These are phyloP conservation scores for Colletotrichum costaricense DNA, from an alignment of 2,329 filamentous ascomycete species.

Conservation along the genomic window DNA sequence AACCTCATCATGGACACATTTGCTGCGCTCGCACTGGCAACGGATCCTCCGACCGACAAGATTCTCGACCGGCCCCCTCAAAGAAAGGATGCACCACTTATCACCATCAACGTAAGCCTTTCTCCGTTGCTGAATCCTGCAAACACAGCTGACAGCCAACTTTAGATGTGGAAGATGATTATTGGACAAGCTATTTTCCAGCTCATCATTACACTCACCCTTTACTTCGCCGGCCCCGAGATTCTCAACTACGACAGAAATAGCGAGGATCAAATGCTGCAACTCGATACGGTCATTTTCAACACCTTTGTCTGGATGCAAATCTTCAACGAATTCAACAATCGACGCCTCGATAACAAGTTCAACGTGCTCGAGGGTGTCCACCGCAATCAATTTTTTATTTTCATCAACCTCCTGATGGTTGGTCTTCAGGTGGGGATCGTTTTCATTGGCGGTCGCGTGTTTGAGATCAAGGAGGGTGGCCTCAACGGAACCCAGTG, in stretches of 20 bases:
- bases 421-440: conserved; percentile 67
- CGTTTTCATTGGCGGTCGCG: conserved; percentile 66
- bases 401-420: conserved; percentile 67
- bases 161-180: conserved; percentile 70
- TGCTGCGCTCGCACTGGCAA: conserved; percentile 60
- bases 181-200: conserved; percentile 72
- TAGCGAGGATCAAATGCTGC: conserved; percentile 33
- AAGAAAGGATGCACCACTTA: conserved; percentile 6
- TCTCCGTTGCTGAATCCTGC: too few species aligned
- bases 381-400: conserved; percentile 66
- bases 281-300: conserved; percentile 78
- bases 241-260: conserved; percentile 12
- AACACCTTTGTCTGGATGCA: conserved; percentile 93
- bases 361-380: conserved; percentile 71
- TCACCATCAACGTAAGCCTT: conserved; percentile 41
- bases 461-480: conserved; percentile 50
- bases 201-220: conserved; percentile 62
- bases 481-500: conserved; percentile 61
- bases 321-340: conserved; percentile 75
- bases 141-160: neutral
- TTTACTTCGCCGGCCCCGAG: conserved; percentile 21
- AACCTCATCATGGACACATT: conserved; percentile 74
- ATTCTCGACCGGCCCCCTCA: conserved; percentile 61
- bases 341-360: conserved; percentile 70
- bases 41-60: conserved; percentile 46